Base-by-base conservation (phyloP, 768 basidiomycete genomes). In the Strobilomyces echinocephalus region DNA sequence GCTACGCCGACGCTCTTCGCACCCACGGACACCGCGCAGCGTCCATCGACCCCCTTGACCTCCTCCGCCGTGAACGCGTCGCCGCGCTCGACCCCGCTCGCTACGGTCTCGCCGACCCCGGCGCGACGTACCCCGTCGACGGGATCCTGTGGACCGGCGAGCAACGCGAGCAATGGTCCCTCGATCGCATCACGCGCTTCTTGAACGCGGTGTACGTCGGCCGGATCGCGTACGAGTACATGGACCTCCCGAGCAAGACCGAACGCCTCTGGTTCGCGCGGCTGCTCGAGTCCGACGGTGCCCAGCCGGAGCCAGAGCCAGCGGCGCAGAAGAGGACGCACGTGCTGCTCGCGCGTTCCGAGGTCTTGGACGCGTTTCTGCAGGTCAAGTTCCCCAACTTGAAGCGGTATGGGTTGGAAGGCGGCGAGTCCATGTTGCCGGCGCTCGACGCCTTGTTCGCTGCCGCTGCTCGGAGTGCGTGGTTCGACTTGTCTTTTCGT, bases 341-440 rank as follows among this genome's bases (percentile, higher is more conserved):
- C 57, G 70, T 73, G 14, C 76, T 94, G 5, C 73, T 97, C 28
- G 82, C 82, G 1, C 74, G 79, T 30, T 91, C 87, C 55, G 92
- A 95, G 66, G 82, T 84, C 31, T 79, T 95, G 43, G 94, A 95
- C 61, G 80, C 83, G 61, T 95, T 93, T 65, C 71, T 93, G 41
- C 91, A 92, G 63, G 74, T 81, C 49, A 93, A 93, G 69, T 95
- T 95, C 64, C 92, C 93, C 1, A 94, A 91, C 69, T 62, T 90
- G 66, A 90, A 89, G 70, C 79, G 88, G 63, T 91, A 91, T 68
- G 92, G 90, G 0, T 76, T 95, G 35, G 93, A 97, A 69, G 94
- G 94, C 3, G 94, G 88, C 2, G 94, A 95, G 72, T 91, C 90
- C 3, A 95, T 95, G 93, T 70, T 97, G 24, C 88, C 91, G 5